Base-by-base conservation (phyloP, 2,329 filamentous ascomycete genomes). In the Didymella exigua region DNA sequence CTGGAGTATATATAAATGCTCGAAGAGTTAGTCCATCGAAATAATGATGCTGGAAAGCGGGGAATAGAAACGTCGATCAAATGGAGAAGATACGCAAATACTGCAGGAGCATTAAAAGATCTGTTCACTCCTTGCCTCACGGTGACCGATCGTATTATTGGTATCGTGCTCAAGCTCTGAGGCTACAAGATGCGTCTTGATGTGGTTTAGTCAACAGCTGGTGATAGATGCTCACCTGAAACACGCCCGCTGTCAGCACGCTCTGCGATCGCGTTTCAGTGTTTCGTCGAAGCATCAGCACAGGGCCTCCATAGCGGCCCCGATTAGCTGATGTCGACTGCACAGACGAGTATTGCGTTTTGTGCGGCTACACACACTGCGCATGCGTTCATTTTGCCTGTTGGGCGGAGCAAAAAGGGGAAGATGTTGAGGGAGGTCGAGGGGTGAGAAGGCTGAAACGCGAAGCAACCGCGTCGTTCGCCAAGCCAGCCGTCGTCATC, bases 361-460 rank as follows among this genome's bases (percentile, higher is more conserved):
- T 45, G 38, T 54, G 38, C 40, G 45, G 44, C 38, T 40, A 27
- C 30, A 40, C 38, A 45, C 16, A 33, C 21, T n/a, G 45, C 34
- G 44, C 38, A 33, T 40, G 26, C 44, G 30, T 54, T 44, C 19
- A 27, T 21, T 33, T 33, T 29, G 44, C 33, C 37, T 38, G 14
- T 19, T 31, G 23, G 38, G 24, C 19, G 16, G 45, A 45, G 52
- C 34, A 40, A 19, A 45, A 49, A 16, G 23, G 29, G 27, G 16
- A 34, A 24, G 24, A 27, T 26, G 38, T 23, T 19, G 33, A 45
- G 33, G 19, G 34, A 45, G 26, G 29, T 43, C n/a, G 27, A 38
- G 36, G 21, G 43, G 45, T 51, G 49, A 54, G 49, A 45, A 52
- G 58, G 58, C 58, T 56, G 49, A 58, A 61, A 58, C 58, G 48